Evolutionary conservation across 78 protist genomes (phyloP).

Genomic region (Dictyostelium intermedium): DNA sequence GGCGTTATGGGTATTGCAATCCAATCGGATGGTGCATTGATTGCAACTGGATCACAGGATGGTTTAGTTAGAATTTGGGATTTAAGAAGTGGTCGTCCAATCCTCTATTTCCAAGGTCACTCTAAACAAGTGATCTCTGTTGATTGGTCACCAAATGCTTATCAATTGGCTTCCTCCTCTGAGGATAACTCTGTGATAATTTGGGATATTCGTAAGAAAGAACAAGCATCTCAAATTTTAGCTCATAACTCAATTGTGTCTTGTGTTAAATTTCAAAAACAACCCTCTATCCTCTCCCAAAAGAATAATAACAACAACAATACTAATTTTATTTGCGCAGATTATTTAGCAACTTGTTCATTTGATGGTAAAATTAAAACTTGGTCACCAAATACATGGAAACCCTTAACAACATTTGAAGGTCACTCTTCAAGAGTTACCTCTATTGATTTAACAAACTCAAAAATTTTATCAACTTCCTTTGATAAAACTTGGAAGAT

Average conservation of each 20-base stretch:
- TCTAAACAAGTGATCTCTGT: slow-evolving; percentile 78
- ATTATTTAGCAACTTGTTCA: slow-evolving; percentile 44
- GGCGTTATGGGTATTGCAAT: slow-evolving; percentile 77
- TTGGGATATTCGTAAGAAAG: slow-evolving; percentile 88
- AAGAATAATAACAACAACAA: not conserved
- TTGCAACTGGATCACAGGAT: slow-evolving; percentile 81
- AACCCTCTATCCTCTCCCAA: not conserved
- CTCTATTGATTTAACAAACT: slow-evolving; percentile 23
- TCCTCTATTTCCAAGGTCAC: slow-evolving; percentile 84
- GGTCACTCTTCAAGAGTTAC: slow-evolving; percentile 57
- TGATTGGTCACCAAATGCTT: slow-evolving; percentile 86
- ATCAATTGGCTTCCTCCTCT: slow-evolving; percentile 78
- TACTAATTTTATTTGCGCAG: not conserved
- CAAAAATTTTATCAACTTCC: slow-evolving; percentile 57
- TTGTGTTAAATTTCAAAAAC: slow-evolving; percentile 55
- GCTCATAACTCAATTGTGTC: slow-evolving; percentile 84
- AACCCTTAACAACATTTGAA: slow-evolving; percentile 7
- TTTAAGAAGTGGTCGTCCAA: slow-evolving; percentile 83
- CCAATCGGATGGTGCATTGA: slow-evolving; percentile 88
- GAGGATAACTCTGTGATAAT: slow-evolving; percentile 84
- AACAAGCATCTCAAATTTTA: slow-evolving; percentile 42
- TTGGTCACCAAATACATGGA: slow-evolving; percentile 56
- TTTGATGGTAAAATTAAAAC: slow-evolving; percentile 44
- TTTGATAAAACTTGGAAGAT: slow-evolving; percentile 76
- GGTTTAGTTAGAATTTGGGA: slow-evolving; percentile 87